Percentiles rank a stretch among this genome's conserved stretches.
Evolutionary conservation across 192 early-diverging fungal genomes (phyloP).

Genomic region (Gigaspora rosea): DNA sequence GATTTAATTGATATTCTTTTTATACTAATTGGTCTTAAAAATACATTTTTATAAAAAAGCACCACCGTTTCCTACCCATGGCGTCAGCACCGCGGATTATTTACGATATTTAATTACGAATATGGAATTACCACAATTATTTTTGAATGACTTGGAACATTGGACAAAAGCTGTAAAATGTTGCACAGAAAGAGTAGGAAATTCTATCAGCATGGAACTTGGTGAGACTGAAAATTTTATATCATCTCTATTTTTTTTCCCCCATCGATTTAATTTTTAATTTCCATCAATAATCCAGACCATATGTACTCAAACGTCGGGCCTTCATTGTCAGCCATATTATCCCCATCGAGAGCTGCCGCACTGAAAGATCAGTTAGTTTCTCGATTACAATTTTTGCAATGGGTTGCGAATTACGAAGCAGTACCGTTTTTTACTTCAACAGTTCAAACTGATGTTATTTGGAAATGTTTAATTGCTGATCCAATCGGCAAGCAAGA

Average conservation of each 20-base stretch:
- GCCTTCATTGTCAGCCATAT: background rate
- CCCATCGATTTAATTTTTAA: background rate
- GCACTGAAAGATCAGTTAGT: slow-evolving; percentile 29
- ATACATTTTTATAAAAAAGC: background rate
- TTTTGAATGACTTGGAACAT: slow-evolving; percentile 32
- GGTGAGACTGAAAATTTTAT: background rate
- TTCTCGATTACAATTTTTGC: slow-evolving; percentile 40
- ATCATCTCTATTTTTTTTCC: background rate
- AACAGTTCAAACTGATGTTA: slow-evolving; percentile 39
- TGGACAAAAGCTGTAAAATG: slow-evolving; percentile 32
- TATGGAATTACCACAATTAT: slow-evolving; percentile 23
- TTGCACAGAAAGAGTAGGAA: slow-evolving; percentile 9
- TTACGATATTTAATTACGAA: slow-evolving; percentile 11
- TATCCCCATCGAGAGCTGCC: slow-evolving; percentile 28
- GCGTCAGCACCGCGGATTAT: slow-evolving; percentile 2
- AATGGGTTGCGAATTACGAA: slow-evolving; percentile 37
- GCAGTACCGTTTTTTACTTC: slow-evolving; percentile 41
- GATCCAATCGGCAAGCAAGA: slow-evolving; percentile 46
- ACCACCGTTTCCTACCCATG: slow-evolving; percentile 11
- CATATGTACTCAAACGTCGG: background rate
- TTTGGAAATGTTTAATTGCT: slow-evolving; percentile 48
- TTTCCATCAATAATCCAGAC: slow-evolving; percentile 2
- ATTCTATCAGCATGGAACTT: slow-evolving; percentile 31
- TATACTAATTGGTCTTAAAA: background rate
- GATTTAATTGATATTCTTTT: background rate